Evolutionary conservation across 2,329 filamentous ascomycete genomes (phyloP), one percentile per base, ranked within the genome.

Genomic region (Trichoderma sp.): DNA sequence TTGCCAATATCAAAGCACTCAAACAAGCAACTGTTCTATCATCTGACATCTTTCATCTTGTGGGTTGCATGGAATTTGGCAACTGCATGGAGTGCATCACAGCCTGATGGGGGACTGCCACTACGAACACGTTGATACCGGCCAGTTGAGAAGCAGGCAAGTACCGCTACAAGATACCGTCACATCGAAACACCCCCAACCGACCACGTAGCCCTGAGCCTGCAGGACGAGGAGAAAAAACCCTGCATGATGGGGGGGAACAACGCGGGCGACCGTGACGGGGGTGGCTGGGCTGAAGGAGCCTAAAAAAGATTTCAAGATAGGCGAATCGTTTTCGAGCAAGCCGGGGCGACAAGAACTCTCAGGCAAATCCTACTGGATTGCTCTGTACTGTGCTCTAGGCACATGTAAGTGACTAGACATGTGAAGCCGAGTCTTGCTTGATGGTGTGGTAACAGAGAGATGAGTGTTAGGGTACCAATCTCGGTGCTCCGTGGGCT

Each of bases 251-350:
- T n/a, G n/a, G 50, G 34, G 34, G 51, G 34, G 34, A 41, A 34
- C 10, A 34, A 34, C 5, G 34, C 44, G 47, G n/a, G 52, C 50
- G 52, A 43, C 14, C 48, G 47, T 62, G 48, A 34, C 59, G 47
- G 48, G 44, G 59, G 48, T 21, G 58, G 15, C 61, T 63, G 61
- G 61, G 61, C 61, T 64, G 61, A 64, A 57, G 26, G 63, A 45
- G 51, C 58, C 57, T 41, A 56, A 62, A 62, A 47, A 34, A 34
- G 30, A 34, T 34, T 34, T 34, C 47, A 52, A 26, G 30, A 44
- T 61, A 28, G 48, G 58, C 58, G 47, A 61, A 34, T 34, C 30
- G 30, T 50, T 21, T 17, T 52, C 34, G 15, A 47, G 21, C 60
- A 41, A 43, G 9, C 28, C 56, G 19, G 47, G 30, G 50, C 26